Evolutionary conservation across 176 grass and related monocot species (phyloP).

Genomic region (Pontederia paniculata): DNA sequence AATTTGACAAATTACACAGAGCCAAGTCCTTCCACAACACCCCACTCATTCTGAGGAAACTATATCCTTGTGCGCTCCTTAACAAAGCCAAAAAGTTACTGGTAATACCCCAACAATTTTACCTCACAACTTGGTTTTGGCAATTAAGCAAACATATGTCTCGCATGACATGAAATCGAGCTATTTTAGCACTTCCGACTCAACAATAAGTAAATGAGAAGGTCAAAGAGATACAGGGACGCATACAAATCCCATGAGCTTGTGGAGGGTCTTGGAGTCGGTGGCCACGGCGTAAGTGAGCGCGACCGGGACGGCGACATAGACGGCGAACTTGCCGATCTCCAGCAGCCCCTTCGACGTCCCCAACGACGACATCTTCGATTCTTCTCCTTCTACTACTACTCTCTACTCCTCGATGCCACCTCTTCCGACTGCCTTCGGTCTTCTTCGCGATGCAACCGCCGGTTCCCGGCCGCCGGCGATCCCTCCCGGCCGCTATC

Average conservation of each 20-base stretch:
- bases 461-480: neutral
- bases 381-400: neutral
- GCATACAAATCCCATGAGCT: constrained; percentile 76
- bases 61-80: too few relatives aligned
- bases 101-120: too few relatives aligned
- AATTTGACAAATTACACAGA: too few relatives aligned
- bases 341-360: constrained; percentile 70
- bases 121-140: neutral
- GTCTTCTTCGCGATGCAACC: too few relatives aligned
- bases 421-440: too few relatives aligned
- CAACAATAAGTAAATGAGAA: neutral
- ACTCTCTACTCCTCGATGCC: too few relatives aligned
- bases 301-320: constrained; percentile 54
- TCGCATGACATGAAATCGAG: neutral
- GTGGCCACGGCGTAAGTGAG: constrained; percentile 90
- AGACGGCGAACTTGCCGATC: constrained; percentile 80
- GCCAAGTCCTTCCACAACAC: too few relatives aligned
- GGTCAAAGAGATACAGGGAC: neutral
- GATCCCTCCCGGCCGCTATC: neutral
- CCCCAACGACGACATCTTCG: constrained; percentile 63
- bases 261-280: constrained; percentile 69
- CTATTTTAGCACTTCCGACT: too few relatives aligned
- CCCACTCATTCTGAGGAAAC: too few relatives aligned
- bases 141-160: neutral
- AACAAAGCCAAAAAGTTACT: too few relatives aligned